Evolutionary conservation across 2,329 filamentous ascomycete species (phyloP), one percentile per base, ranked within the genome.

Genomic region (Orbilia oligospora): DNA sequence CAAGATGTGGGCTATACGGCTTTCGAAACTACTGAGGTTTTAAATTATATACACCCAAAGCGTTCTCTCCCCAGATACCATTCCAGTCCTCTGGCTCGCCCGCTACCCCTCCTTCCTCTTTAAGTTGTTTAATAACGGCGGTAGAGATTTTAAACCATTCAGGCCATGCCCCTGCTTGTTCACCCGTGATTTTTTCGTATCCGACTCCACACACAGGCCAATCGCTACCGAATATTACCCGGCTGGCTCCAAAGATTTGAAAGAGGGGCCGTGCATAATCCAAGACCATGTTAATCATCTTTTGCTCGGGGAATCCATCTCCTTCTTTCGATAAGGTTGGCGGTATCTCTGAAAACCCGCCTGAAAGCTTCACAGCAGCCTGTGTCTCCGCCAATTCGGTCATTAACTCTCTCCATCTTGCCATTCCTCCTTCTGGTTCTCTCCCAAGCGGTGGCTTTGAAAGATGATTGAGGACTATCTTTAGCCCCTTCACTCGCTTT

Each of bases 151-250:
- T 65, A 6, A 72, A 49, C 75, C 75, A 78, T 6, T 61, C 53
- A 8, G 48, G 44, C 75, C 75, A 78, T 30, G 68, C 68, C 16
- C 68, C 68, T 41, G n/a, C 33, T 46, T 78, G 75, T 10, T 38
- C 24, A 16, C 75, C 75, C 61, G 53, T 56, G 16, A 86, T 76
- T 38, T 78, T 56, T 16, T 64, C 77, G 61, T 81, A 85, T 0
- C 89, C 89, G 38, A 93, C 86, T 80, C 93, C 94, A 85, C 93
- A 97, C 0, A 97, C 91, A 1, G 95, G 94, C 95, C 95, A 98
- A 84, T 97, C 94, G 80, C 92, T 94, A 24, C 91, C 94, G 84
- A 96, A 97, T 91, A 98, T 94, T 83, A 96, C 88, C 80, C 93
- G 88, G 22, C 86, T 83, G 0, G 91, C 85, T 0, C 92, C 90